A percentile compares a stretch with the other conserved stretches of the same genome.
phyloP scores from a whole-genome alignment of 2,329 filamentous ascomycete genomes.

The Aspergillus clavatus region DNA sequence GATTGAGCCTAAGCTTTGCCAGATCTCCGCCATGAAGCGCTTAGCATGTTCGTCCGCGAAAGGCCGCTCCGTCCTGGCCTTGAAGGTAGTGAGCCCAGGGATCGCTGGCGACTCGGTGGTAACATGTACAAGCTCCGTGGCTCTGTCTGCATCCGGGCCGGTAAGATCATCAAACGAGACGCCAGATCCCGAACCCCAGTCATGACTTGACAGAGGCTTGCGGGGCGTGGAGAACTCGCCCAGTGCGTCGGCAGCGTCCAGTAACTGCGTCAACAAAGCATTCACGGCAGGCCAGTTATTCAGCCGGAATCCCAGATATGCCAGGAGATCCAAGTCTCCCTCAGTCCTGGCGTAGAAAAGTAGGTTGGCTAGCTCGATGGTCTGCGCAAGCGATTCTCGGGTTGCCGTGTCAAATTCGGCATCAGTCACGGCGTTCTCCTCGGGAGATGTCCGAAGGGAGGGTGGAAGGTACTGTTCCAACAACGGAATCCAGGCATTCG shows the following conservation, averaged over 20 bases:
- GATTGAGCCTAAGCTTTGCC: conserved; percentile 37
- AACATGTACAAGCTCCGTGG: conserved; percentile 4
- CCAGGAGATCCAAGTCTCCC: conserved; percentile 33
- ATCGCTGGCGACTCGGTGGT: not conserved
- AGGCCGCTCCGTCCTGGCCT: conserved; percentile 24
- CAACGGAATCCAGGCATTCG: conserved; percentile 30
- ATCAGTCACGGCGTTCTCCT: conserved; percentile 4
- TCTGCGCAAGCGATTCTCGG: conserved; percentile 19
- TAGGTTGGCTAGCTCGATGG: conserved; percentile 28
- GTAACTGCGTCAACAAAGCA: conserved; percentile 34
- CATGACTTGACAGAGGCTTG: conserved; percentile 25
- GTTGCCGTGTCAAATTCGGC: not conserved
- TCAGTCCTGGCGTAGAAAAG: conserved; percentile 27
- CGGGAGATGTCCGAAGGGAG: conserved; percentile 17
- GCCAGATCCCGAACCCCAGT: conserved; percentile 19
- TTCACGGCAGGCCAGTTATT: conserved; percentile 40
- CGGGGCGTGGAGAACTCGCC: conserved; percentile 12
- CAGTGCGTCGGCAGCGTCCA: conserved; percentile 33
- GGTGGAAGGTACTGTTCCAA: conserved; percentile 33
- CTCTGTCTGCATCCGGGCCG: conserved; percentile 3
- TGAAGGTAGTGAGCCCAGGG: conserved; percentile 12
- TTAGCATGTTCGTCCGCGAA: conserved; percentile 19
- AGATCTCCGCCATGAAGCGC: conserved; percentile 34
- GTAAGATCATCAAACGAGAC: conserved; percentile 31
- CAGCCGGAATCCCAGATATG: conserved; percentile 36